Percentiles rank a stretch among this genome's conserved stretches.
These are phyloP conservation scores for Lactifluus volemus DNA, from an alignment of 768 basidiomycete genomes.

Conservation along the genomic window DNA sequence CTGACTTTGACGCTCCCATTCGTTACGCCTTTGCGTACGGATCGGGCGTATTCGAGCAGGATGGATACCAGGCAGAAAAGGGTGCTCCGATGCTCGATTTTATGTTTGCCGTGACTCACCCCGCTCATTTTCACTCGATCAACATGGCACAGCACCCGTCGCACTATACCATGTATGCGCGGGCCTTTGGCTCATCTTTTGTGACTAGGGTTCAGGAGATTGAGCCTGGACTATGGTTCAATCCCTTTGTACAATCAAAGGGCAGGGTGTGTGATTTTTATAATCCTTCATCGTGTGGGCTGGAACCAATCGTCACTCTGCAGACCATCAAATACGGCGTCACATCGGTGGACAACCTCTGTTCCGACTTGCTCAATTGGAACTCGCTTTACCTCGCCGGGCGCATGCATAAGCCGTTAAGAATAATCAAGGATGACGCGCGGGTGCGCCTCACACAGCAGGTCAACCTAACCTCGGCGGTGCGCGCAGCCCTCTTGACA, in stretches of 20 bases:
- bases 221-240: constrained; percentile 92
- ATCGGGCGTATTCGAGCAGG: constrained; percentile 91
- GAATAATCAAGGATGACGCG: constrained; percentile 88
- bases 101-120: constrained; percentile 90
- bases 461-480: constrained; percentile 85
- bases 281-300: not conserved
- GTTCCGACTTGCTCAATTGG: constrained; percentile 89
- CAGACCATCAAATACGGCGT: constrained; percentile 96
- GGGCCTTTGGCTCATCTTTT: constrained; percentile 74
- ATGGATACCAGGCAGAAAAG: constrained; percentile 47
- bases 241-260: constrained; percentile 76
- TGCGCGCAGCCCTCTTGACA: constrained; percentile 82
- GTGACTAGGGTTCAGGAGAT: constrained; percentile 71
- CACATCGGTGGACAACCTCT: constrained; percentile 83
- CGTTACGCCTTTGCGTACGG: constrained; percentile 98
- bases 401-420: constrained; percentile 93
- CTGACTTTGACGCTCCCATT: constrained; percentile 79
- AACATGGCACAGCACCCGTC: constrained; percentile 88
- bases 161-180: constrained; percentile 87
- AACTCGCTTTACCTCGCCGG: constrained; percentile 88
- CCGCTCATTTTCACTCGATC: constrained; percentile 89
- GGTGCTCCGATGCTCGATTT: constrained; percentile 86
- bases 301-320: not conserved
- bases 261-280: constrained; percentile 63
- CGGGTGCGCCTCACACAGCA: constrained; percentile 88